Base-by-base conservation (phyloP, 2,329 filamentous ascomycete species). In the Pseudopithomyces maydicus region DNA sequence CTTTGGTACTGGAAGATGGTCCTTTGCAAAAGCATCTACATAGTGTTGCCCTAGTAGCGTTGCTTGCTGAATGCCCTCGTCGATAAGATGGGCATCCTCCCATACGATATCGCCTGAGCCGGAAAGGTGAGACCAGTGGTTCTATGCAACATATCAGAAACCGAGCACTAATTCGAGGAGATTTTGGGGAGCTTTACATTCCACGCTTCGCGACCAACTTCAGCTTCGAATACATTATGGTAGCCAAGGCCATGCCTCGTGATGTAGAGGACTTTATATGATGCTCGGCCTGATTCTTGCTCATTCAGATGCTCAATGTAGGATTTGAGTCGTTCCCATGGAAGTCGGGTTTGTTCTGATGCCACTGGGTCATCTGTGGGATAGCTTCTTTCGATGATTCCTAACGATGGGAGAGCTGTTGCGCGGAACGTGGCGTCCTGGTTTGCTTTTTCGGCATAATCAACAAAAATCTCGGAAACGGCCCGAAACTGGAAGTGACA, bases 241-340 rank as follows among this genome's bases (percentile, higher is more conserved):
- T 76, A 74, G 1, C 87, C 87, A 73, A 90, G 81, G 17, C 88
- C 88, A 67, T 90, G 88, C 38, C 88, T 83, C 39, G 83, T 87
- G 71, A 88, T 79, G 70, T 85, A 85, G 33, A 90, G 67, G 15
- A 90, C 77, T 72, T 89, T 89, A 77, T 88, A 89, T 29, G 26
- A 19, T 78, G 72, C 6, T 79, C 78, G 10, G 71, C 69, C 17
- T 63, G 63, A 4, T 67, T 29, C 70, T 3, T 77, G 70, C 4
- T 68, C 61, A 73, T 86, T 86, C 29, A 89, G 70, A 26, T 78
- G 72, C 29, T 78, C 63, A 19, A 89, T 78, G 60, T 85, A 84
- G 55, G 79, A 67, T 50, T 77, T 77, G 61, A 89, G 87, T 19
- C 82, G 80, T 71, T 84, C 74, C 86, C 86, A 89, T 6, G 29